Percentiles rank a stretch among this genome's conserved stretches.
Conservation (phyloP, 2,329 filamentous ascomycete genomes). For the Alternaria angustiovoidea region DNA sequence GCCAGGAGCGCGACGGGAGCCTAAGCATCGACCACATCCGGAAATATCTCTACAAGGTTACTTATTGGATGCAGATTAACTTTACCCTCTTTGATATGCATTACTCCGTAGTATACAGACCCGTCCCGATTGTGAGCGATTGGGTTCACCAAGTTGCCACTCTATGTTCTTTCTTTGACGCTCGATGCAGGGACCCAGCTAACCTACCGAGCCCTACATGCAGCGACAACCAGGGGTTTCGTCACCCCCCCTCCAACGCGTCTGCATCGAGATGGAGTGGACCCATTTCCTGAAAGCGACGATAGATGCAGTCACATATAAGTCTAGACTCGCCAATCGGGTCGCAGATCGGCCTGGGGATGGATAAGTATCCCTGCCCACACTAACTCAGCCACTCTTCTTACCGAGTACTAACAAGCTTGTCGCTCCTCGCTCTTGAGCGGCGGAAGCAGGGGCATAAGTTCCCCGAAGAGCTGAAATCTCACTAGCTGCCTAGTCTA, state of each 20-base stretch:
- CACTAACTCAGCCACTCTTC: slow-evolving; percentile 41
- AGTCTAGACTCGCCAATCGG: slow-evolving; percentile 45
- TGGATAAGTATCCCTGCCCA: slow-evolving; percentile 28
- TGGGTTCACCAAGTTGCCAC: slow-evolving; percentile 4
- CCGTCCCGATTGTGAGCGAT: neutral
- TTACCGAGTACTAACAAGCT: slow-evolving; percentile 31
- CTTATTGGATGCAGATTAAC: slow-evolving; percentile 31
- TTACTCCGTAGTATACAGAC: slow-evolving; percentile 4
- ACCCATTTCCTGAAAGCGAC: slow-evolving; percentile 19
- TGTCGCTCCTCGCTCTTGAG: slow-evolving; percentile 25
- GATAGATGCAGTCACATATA: slow-evolving; percentile 32
- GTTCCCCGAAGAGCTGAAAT: slow-evolving; percentile 38
- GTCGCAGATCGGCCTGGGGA: slow-evolving; percentile 35
- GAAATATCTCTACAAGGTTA: slow-evolving; percentile 24
- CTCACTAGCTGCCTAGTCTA: slow-evolving; percentile 29
- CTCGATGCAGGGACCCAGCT: slow-evolving; percentile 22
- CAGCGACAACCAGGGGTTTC: slow-evolving; percentile 8
- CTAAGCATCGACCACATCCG: slow-evolving; percentile 18
- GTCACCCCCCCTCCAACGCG: slow-evolving; percentile 13
- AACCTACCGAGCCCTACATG: slow-evolving; percentile 9
- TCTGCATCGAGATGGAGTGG: slow-evolving; percentile 29
- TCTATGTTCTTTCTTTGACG: slow-evolving; percentile 1
- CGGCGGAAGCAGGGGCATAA: slow-evolving; percentile 41
- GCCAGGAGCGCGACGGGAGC: slow-evolving; percentile 30
- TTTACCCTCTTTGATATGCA: slow-evolving; percentile 25